Evolutionary conservation across 2,329 filamentous ascomycete genomes (phyloP).

Genomic region (Calonectria leucothoes): DNA sequence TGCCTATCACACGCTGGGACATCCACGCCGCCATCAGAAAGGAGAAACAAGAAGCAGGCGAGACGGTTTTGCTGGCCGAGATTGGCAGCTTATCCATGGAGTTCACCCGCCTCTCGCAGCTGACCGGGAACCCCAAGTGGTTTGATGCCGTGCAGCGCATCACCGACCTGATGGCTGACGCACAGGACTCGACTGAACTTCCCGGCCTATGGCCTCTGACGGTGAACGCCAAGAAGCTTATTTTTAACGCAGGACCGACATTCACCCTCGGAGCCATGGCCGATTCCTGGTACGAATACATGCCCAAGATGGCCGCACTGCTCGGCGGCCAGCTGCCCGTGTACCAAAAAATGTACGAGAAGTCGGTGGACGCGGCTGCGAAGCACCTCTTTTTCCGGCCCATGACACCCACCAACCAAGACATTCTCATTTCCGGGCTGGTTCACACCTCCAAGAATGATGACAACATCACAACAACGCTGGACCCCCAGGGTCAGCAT

Average conservation of each 20-base stretch:
- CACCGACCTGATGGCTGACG: conserved; percentile 72
- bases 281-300: conserved; percentile 80
- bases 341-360: conserved; percentile 68
- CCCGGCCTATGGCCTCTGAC: conserved; percentile 77
- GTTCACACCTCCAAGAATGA: conserved; percentile 36
- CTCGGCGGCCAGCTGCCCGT: conserved; percentile 66
- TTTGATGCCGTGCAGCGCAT: conserved; percentile 78
- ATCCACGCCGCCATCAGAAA: conserved; percentile 52
- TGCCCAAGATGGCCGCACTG: conserved; percentile 86
- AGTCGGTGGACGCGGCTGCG: conserved; percentile 65
- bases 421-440: conserved; percentile 66
- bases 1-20: conserved; percentile 66
- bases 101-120: conserved; percentile 77
- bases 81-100: conserved; percentile 77
- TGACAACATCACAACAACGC: conserved; percentile 31
- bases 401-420: conserved; percentile 63
- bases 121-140: conserved; percentile 79
- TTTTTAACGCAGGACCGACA: conserved; percentile 35
- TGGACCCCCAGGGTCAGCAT: conserved; percentile 55
- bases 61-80: conserved; percentile 56
- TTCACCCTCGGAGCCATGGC: conserved; percentile 64
- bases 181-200: conserved; percentile 73
- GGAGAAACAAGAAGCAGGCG: conserved; percentile 43
- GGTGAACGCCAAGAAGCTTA: conserved; percentile 36
- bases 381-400: conserved; percentile 72